Base-by-base conservation (phyloP, 2,329 filamentous ascomycete species). In the Spiromastix sp. region DNA sequence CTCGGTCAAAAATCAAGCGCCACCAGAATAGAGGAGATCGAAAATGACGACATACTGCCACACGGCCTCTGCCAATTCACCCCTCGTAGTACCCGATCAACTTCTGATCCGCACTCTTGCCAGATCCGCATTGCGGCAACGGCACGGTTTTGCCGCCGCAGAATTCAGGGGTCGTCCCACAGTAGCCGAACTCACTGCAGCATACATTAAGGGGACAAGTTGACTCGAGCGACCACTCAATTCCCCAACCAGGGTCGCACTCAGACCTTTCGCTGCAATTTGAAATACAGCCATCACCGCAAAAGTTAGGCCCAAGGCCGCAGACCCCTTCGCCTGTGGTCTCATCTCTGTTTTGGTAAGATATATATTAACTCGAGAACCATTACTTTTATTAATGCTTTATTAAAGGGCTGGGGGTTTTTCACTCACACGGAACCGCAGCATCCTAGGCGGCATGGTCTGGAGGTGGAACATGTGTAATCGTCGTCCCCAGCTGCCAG, bases 71-170 rank as follows among this genome's bases (percentile, higher is more conserved):
- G 5, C 24, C 30, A 2, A 42, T 38, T 55, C 54, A 63, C 3
- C 39, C 27, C 39, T 61, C 55, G 38, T 61, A 63, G 36, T 61
- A 62, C 1, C 58, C 59, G 12, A 61, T 51, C 2, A 41, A 38
- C 13, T 37, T 42, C 32, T 40, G 31, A 28, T 7, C 16, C 2
- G 28, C 41, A 22, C 39, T 41, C 12, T n/a, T n/a, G n/a, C n/a
- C n/a, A n/a, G 27, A 10, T 7, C 16, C 12, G 12, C 32, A 34
- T 8, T 19, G 27, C 9, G 32, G 32, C 2, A 9, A 9, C 8
- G 25, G 11, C 12, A 30, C 32, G 11, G 25, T 38, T 18, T 27
- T 38, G 12, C 15, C 22, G 10, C 26, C 32, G 29, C 41, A 43
- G 28, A 43, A 43, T 4, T 38, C 30, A 13, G 37, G 32, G 3